These are phyloP conservation scores for Dryas alaskensis DNA, from an alignment of 306 rosid genomes.

Conservation along the genomic window DNA sequence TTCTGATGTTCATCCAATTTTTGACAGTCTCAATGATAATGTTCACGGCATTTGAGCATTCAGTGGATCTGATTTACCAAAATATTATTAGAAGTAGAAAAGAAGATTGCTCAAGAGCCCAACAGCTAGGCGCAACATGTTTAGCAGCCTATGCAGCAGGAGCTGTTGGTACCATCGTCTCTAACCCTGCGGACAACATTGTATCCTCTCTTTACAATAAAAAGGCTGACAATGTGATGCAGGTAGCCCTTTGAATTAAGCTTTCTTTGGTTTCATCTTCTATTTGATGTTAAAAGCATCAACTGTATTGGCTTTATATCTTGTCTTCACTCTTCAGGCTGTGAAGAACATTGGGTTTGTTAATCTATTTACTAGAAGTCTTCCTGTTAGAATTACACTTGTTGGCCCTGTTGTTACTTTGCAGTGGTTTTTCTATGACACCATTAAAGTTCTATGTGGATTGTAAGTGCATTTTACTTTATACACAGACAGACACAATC, in stretches of 20 bases:
- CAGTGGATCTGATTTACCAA: conserved; percentile 52
- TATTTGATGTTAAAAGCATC: not conserved
- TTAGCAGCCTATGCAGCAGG: conserved; percentile 67
- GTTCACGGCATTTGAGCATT: conserved; percentile 76
- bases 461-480: conserved; percentile 53
- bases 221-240: conserved; percentile 53
- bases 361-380: conserved; percentile 83
- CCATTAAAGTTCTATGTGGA: conserved; percentile 76
- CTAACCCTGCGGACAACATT: conserved; percentile 74
- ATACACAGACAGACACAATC: not conserved
- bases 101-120: conserved; percentile 61
- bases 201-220: conserved; percentile 63
- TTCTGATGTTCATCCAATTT: not conserved
- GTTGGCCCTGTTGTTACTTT: conserved; percentile 83
- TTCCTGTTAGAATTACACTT: conserved; percentile 73
- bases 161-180: conserved; percentile 53
- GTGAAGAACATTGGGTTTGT: conserved; percentile 74
- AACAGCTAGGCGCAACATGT: conserved; percentile 71
- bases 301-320: conserved; percentile 11
- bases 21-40: conserved; percentile 59
- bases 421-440: conserved; percentile 97
- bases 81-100: conserved; percentile 44
- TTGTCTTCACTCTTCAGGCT: conserved; percentile 54
- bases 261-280: conserved; percentile 12
- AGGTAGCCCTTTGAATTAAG: conserved; percentile 37